phyloP scores from a whole-genome alignment of 1,139 yeast genomes.

The Yamadazyma triangularis region DNA sequence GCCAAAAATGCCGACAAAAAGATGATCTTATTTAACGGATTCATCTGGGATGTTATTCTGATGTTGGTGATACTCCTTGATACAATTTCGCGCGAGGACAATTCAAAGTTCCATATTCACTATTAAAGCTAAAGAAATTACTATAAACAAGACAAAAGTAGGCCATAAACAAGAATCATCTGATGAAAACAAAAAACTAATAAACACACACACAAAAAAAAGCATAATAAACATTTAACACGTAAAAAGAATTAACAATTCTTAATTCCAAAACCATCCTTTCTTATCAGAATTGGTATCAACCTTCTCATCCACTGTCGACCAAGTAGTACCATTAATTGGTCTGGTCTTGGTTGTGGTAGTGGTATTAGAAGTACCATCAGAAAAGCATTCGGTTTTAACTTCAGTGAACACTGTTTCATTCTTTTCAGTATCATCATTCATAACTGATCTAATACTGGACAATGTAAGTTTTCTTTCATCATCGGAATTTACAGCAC shows the following conservation, averaged over 20 bases:
- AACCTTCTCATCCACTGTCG: slow-evolving; percentile 20
- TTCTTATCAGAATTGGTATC: slow-evolving; percentile 5
- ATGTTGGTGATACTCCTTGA: background rate
- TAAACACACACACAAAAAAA: too few relatives aligned
- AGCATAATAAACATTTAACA: too few relatives aligned
- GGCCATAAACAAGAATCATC: too few relatives aligned
- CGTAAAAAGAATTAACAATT: too few relatives aligned
- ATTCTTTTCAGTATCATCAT: slow-evolving; percentile 49
- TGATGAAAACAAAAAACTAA: too few relatives aligned
- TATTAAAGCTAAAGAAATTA: too few relatives aligned
- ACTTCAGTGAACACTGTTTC: slow-evolving; percentile 50
- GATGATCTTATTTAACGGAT: slow-evolving; percentile 67
- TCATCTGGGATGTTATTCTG: slow-evolving; percentile 16
- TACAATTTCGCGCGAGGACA: too few relatives aligned
- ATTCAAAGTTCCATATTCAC: too few relatives aligned
- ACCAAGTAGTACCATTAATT: slow-evolving; percentile 29
- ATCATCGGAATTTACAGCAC: background rate
- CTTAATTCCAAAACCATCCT: slow-evolving; percentile 21
- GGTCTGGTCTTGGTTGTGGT: slow-evolving; percentile 38
- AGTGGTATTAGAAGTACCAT: slow-evolving; percentile 54
- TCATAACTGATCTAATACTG: slow-evolving; percentile 41
- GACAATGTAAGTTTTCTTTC: slow-evolving; percentile 46
- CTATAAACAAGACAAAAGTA: too few relatives aligned
- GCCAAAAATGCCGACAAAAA: slow-evolving; percentile 69
- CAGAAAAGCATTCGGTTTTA: slow-evolving; percentile 53